Percentiles rank a stretch among this genome's conserved stretches.
Evolutionary conservation across 805 yeast species (phyloP).

Genomic region (Pichia occidentalis): DNA sequence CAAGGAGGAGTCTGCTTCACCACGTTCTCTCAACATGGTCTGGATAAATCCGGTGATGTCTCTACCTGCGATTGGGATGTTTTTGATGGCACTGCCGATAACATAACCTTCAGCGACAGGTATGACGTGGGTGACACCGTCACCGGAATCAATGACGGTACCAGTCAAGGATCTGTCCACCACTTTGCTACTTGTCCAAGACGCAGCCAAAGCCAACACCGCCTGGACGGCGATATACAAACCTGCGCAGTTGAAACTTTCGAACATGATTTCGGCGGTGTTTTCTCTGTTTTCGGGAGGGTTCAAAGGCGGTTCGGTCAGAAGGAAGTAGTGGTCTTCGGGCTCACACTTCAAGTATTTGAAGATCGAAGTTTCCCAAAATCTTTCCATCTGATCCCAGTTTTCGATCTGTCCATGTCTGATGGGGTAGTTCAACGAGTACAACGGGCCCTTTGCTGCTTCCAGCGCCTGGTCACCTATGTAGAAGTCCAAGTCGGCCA

Average conservation of each 20-base stretch:
- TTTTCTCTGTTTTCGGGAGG: constrained; percentile 99
- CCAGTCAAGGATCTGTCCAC: constrained; percentile 95
- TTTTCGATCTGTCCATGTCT: constrained; percentile 97
- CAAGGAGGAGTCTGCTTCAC: constrained; percentile 87
- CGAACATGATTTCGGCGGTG: constrained; percentile 98
- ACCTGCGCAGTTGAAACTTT: constrained; percentile 97
- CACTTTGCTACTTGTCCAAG: constrained; percentile 97
- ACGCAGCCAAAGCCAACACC: constrained; percentile 95
- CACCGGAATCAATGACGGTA: constrained; percentile 97
- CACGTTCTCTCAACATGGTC: constrained; percentile 89
- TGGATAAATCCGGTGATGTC: constrained; percentile 94
- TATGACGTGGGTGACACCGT: constrained; percentile 98
- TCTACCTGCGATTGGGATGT: constrained; percentile 97
- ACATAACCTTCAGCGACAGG: constrained; percentile 99
- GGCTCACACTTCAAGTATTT: constrained; percentile 97
- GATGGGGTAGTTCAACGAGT: constrained; percentile 84
- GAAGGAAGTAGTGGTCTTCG: constrained; percentile 91
- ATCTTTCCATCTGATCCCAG: constrained; percentile 99
- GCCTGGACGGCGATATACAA: constrained; percentile 98
- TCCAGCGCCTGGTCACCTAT: constrained; percentile 93
- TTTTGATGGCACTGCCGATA: constrained; percentile 94
- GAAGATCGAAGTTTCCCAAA: constrained; percentile 96
- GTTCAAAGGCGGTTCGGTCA: constrained; percentile 97
- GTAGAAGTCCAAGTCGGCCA: constrained; percentile 88
- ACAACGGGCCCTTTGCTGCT: constrained; percentile 87